Conservation (phyloP, 495 filamentous ascomycete species). For the Podospora pseudocomata region DNA sequence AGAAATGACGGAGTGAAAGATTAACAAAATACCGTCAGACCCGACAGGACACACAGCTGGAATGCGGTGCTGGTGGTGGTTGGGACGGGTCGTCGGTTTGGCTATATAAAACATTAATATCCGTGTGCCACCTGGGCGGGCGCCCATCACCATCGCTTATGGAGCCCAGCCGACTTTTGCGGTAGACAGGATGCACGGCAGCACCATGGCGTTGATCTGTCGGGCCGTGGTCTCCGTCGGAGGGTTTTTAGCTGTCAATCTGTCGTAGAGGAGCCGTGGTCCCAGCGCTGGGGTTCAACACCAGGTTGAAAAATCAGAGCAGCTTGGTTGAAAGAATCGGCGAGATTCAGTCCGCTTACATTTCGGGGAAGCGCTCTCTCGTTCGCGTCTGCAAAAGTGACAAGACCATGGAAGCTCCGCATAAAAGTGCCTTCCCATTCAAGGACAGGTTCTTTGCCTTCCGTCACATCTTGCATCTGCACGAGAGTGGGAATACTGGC, state of each 20-base stretch:
- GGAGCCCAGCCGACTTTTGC: background rate
- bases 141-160: background rate
- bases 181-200: background rate
- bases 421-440: background rate
- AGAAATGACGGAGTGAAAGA: background rate
- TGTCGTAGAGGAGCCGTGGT: background rate
- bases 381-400: background rate
- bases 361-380: background rate
- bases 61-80: background rate
- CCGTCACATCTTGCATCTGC: background rate
- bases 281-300: too few relatives aligned
- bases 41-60: background rate
- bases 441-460: background rate
- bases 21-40: background rate
- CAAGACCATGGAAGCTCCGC: background rate
- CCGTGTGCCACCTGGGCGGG: conserved; percentile 3
- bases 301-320: background rate
- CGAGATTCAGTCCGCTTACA: background rate
- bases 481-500: background rate
- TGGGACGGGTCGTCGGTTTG: background rate
- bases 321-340: background rate
- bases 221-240: background rate
- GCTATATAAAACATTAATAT: conserved; percentile 5
- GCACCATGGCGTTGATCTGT: background rate
- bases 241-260: background rate